Evolutionary conservation across 106 monocot genomes (phyloP).

Genomic region (Xerophyta viscosa): DNA sequence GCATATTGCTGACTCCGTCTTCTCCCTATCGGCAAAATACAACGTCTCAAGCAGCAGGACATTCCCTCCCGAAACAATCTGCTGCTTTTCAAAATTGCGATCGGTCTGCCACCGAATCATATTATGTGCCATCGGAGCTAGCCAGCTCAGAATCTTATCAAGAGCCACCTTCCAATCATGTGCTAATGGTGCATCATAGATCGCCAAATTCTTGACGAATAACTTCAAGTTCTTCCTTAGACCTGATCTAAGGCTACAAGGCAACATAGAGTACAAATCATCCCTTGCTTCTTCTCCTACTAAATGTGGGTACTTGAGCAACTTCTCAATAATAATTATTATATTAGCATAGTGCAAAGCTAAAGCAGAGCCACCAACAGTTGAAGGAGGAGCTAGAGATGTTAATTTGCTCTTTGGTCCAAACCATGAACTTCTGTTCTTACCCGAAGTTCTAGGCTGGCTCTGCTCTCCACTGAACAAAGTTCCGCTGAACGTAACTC

Average conservation of each 20-base stretch:
- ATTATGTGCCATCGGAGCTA: constrained; percentile 87
- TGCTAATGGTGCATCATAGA: constrained; percentile 87
- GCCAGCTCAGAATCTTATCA: constrained; percentile 63
- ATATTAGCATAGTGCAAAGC: constrained; percentile 87
- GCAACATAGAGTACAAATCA: constrained; percentile 90
- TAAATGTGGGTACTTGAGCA: constrained; percentile 70
- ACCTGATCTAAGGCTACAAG: constrained; percentile 42
- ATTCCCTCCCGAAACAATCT: constrained; percentile 46
- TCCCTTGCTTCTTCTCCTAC: constrained; percentile 90
- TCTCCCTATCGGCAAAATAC: constrained; percentile 86
- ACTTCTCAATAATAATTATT: constrained; percentile 86
- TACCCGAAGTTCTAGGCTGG: constrained; percentile 8
- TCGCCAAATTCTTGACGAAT: constrained; percentile 61
- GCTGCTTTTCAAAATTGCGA: constrained; percentile 86
- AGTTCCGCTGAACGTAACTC: constrained; percentile 21
- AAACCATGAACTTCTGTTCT: constrained; percentile 4
- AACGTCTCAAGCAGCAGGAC: constrained; percentile 77
- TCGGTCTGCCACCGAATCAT: constrained; percentile 97
- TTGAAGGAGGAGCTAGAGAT: constrained; percentile 53
- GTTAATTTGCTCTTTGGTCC: constrained; percentile 51
- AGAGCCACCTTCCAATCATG: constrained; percentile 79
- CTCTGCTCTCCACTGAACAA: too few species aligned
- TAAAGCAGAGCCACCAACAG: constrained; percentile 72
- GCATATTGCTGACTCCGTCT: constrained; percentile 71
- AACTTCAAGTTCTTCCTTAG: constrained; percentile 59